phyloP scores from a whole-genome alignment of 176 grass and related monocot genomes.

The Oropetium thomaeum region DNA sequence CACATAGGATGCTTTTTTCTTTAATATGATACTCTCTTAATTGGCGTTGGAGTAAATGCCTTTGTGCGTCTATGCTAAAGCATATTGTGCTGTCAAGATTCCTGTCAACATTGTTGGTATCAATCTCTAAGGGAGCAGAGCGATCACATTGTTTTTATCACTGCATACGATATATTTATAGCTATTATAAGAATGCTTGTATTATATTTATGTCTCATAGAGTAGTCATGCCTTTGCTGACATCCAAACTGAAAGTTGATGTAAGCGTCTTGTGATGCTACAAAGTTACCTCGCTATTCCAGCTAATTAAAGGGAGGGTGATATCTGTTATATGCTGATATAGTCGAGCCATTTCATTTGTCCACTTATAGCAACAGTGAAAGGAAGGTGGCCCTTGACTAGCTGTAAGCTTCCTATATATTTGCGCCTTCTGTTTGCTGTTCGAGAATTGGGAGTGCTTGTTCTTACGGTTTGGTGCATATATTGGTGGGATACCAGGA shows the following conservation, averaged over 20 bases:
- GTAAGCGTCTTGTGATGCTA: constrained; percentile 4
- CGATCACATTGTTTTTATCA: constrained; percentile 4
- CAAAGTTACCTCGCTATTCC: background rate
- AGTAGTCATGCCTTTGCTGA: constrained; percentile 6
- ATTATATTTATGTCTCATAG: constrained; percentile 3
- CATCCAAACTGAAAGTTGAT: constrained; percentile 17
- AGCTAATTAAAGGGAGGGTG: background rate
- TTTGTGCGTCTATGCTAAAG: background rate
- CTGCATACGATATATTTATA: constrained; percentile 23
- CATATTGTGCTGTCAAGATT: background rate
- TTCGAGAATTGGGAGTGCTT: background rate
- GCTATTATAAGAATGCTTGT: background rate
- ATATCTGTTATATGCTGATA: background rate
- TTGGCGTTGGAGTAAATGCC: background rate
- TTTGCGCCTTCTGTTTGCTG: background rate
- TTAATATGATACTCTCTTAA: background rate
- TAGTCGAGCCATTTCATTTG: background rate
- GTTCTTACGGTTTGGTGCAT: background rate
- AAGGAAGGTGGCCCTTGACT: background rate
- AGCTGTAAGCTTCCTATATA: constrained; percentile 25
- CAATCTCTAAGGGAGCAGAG: background rate
- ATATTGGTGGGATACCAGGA: background rate
- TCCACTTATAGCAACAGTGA: background rate
- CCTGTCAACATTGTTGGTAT: constrained; percentile 11
- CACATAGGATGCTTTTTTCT: constrained; percentile 6